A percentile compares a stretch with the other conserved stretches of the same genome.
Conservation (phyloP, 2,329 filamentous ascomycete genomes). For the Alternaria dauci region DNA sequence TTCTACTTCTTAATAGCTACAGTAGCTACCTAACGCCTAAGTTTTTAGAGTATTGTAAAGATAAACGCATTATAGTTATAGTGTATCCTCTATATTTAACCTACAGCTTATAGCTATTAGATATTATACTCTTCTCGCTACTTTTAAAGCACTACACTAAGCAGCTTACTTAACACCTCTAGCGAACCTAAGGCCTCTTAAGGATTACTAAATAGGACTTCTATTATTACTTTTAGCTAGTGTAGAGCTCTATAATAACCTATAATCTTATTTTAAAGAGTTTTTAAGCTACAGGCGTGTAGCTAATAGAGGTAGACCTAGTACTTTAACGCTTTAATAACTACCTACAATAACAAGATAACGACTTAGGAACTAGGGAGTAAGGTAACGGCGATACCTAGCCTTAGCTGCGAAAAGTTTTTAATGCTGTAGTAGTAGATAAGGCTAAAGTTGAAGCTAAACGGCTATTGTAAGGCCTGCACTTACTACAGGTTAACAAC, state of each 20-base stretch:
- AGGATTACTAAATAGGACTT: neutral
- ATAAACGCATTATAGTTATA: neutral
- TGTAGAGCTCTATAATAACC: neutral
- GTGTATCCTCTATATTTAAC: neutral
- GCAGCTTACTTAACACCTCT: neutral
- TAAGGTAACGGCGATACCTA: neutral
- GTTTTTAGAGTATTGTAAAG: neutral
- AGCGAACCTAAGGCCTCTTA: neutral
- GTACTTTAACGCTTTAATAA: slow-evolving; percentile 1
- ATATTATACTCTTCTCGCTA: neutral
- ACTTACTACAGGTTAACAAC: neutral
- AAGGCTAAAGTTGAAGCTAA: slow-evolving; percentile 1
- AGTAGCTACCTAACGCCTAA: neutral
- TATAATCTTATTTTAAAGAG: neutral
- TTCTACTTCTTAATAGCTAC: neutral
- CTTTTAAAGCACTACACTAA: neutral
- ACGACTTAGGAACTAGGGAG: neutral
- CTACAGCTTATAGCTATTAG: neutral
- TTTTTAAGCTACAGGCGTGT: neutral
- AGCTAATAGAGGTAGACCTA: neutral
- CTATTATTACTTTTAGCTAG: slow-evolving; percentile 1
- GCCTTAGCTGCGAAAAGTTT: neutral
- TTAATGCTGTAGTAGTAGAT: neutral
- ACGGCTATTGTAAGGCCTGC: neutral
- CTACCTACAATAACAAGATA: neutral